phyloP scores from a whole-genome alignment of 345 rosid species.

The Iberis pinnata region DNA sequence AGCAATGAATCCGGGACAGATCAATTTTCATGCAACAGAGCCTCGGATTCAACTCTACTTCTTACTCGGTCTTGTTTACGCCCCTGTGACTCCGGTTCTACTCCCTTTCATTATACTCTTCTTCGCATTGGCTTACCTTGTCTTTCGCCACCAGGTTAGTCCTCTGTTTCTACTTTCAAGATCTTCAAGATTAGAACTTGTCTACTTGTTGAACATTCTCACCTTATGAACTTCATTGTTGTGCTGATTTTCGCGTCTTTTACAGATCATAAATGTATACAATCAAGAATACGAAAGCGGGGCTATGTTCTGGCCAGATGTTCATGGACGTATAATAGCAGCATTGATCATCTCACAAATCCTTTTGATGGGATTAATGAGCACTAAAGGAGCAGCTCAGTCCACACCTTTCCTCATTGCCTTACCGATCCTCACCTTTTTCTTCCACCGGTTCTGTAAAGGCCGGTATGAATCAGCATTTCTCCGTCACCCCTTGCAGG shows the following conservation, averaged over 20 bases:
- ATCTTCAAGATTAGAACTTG: background rate
- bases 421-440: conserved; percentile 68
- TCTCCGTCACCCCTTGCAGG: conserved; percentile 67
- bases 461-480: conserved; percentile 87
- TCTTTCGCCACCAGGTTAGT: conserved; percentile 89
- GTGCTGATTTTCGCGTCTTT: background rate
- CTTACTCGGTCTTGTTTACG: conserved; percentile 85
- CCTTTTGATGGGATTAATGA: conserved; percentile 67
- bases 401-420: conserved; percentile 71
- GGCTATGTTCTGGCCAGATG: conserved; percentile 93
- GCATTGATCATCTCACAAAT: conserved; percentile 81
- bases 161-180: conserved; percentile 7
- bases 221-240: background rate
- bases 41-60: conserved; percentile 92
- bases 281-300: conserved; percentile 87
- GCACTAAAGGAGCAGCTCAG: conserved; percentile 53
- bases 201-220: background rate
- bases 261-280: conserved; percentile 89
- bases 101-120: conserved; percentile 86
- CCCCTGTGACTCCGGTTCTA: conserved; percentile 70
- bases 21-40: conserved; percentile 76
- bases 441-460: conserved; percentile 62
- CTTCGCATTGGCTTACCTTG: conserved; percentile 73
- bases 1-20: conserved; percentile 93
- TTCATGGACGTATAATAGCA: conserved; percentile 60